Percentiles rank a stretch among this genome's conserved stretches.
Evolutionary conservation across 2,329 filamentous ascomycete species (phyloP).

Genomic region (Pestalotiopsis sp.): DNA sequence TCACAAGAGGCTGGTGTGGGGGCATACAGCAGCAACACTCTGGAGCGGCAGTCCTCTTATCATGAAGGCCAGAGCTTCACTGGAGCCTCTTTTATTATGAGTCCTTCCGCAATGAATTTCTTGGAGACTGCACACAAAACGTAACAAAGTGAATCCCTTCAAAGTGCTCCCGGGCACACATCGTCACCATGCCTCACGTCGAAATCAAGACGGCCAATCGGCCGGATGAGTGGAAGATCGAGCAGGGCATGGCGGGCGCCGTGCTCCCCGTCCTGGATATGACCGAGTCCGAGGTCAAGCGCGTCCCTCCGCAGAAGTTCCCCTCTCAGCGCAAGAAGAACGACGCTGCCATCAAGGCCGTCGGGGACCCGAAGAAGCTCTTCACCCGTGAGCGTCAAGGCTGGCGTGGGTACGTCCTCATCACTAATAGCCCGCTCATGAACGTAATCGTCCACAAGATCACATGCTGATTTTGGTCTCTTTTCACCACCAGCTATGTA

Average conservation of each 20-base stretch:
- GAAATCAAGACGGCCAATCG: conserved; percentile 6
- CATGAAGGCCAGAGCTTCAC: neutral
- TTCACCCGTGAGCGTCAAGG: conserved; percentile 12
- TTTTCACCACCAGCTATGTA: neutral
- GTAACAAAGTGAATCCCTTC: neutral
- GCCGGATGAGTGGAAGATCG: conserved; percentile 54
- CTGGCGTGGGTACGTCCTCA: conserved; percentile 46
- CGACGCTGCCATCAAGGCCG: conserved; percentile 38
- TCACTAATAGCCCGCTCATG: neutral
- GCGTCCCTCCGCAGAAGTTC: conserved; percentile 26
- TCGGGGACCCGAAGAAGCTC: conserved; percentile 32
- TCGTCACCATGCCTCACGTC: neutral
- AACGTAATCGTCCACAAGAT: neutral
- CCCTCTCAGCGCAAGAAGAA: conserved; percentile 34
- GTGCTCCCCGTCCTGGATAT: conserved; percentile 48
- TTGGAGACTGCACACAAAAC: neutral
- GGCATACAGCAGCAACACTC: neutral
- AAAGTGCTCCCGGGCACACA: neutral
- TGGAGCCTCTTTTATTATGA: neutral
- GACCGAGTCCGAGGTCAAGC: conserved; percentile 35
- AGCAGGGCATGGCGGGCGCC: conserved; percentile 48
- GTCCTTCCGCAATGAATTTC: neutral
- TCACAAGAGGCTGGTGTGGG: neutral
- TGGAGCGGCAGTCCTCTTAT: neutral
- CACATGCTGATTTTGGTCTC: neutral